Evolutionary conservation across 1,284 basidiomycete species (phyloP).

Genomic region (Fomes fomentarius): DNA sequence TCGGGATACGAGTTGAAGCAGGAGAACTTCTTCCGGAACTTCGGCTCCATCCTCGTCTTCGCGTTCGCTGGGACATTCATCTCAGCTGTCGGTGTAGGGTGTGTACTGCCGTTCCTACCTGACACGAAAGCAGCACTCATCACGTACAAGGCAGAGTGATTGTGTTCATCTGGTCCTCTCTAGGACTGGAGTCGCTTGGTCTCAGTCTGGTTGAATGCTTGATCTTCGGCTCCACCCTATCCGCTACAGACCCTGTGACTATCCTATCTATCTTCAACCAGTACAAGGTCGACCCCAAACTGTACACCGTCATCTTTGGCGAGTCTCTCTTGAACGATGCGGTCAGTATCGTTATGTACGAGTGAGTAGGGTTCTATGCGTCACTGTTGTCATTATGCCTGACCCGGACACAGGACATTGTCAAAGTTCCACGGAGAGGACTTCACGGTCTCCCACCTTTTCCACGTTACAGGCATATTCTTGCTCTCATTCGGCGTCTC

Average conservation of each 20-base stretch:
- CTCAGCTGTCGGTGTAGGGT: slow-evolving; percentile 96
- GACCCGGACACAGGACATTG: slow-evolving; percentile 59
- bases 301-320: slow-evolving; percentile 98
- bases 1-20: slow-evolving; percentile 98
- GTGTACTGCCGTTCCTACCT: slow-evolving; percentile 34
- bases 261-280: slow-evolving; percentile 99
- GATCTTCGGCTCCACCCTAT: slow-evolving; percentile 95
- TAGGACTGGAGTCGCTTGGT: slow-evolving; percentile 86
- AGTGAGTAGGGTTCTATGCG: slow-evolving; percentile 62
- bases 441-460: slow-evolving; percentile 87
- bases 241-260: slow-evolving; percentile 97
- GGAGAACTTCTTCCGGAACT: slow-evolving; percentile 98
- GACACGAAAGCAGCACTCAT: slow-evolving; percentile 36
- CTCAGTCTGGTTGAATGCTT: slow-evolving; percentile 90
- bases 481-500: slow-evolving; percentile 93
- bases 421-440: slow-evolving; percentile 92
- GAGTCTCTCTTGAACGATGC: slow-evolving; percentile 98
- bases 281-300: slow-evolving; percentile 97
- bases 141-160: slow-evolving; percentile 74
- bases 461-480: slow-evolving; percentile 97
- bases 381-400: neutral
- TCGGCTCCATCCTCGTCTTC: slow-evolving; percentile 95
- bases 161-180: slow-evolving; percentile 92
- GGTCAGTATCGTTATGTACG: slow-evolving; percentile 99
- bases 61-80: slow-evolving; percentile 98